A percentile compares a stretch with the other conserved stretches of the same genome.
Conservation (phyloP, 257 asterid genomes). For the Nicotiana paniculata region DNA sequence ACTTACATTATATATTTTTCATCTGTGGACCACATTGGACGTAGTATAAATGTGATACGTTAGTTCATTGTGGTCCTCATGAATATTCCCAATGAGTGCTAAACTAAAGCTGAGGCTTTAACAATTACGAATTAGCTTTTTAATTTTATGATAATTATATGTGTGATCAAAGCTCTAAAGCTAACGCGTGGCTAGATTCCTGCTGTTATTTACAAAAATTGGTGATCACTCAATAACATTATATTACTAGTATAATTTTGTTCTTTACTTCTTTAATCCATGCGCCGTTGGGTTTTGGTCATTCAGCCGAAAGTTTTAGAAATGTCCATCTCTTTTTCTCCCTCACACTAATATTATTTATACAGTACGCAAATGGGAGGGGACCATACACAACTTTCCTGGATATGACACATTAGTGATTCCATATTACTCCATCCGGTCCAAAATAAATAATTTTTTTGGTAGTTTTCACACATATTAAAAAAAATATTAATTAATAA, state of each 20-base stretch:
- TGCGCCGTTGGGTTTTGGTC: background rate
- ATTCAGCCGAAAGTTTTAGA: constrained; percentile 1
- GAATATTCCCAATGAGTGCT: background rate
- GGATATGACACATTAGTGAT: background rate
- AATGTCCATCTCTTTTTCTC: background rate
- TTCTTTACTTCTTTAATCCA: background rate
- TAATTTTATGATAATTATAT: background rate
- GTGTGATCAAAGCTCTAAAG: background rate
- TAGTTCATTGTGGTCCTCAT: background rate
- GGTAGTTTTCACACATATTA: too few relatives aligned
- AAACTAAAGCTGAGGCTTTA: background rate
- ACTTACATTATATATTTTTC: too few relatives aligned
- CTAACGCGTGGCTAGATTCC: constrained; percentile 11
- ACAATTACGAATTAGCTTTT: background rate
- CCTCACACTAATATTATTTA: background rate
- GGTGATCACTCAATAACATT: background rate
- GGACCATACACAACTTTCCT: background rate
- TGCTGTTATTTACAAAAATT: background rate
- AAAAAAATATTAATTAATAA: too few relatives aligned
- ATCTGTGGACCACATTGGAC: too few relatives aligned
- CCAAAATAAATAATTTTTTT: too few relatives aligned
- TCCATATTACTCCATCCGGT: background rate
- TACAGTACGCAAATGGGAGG: background rate
- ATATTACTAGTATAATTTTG: background rate
- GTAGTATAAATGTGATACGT: background rate